Conservation (phyloP, 164 flowering plant genomes). For the Liquidambar formosana region DNA sequence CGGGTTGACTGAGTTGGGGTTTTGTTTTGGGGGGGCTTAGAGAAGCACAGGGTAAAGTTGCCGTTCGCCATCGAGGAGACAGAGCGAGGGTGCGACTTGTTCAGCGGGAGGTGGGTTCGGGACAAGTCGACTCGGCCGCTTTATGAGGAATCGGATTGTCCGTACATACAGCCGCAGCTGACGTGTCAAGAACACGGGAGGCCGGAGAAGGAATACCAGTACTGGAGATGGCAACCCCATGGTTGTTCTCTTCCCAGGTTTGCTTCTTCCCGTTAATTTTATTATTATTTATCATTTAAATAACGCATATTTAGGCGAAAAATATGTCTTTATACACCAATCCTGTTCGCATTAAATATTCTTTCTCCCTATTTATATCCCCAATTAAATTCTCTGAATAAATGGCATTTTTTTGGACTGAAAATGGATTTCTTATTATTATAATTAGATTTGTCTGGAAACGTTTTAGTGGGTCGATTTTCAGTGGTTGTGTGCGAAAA, state of each 20-base stretch:
- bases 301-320: no score
- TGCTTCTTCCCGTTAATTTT: no score
- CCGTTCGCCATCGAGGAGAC: slow-evolving; percentile 51
- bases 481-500: no score
- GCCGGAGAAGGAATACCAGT: slow-evolving; percentile 67
- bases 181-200: slow-evolving; percentile 82
- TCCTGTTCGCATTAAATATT: no score
- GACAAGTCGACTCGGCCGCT: slow-evolving; percentile 60
- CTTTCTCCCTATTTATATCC: no score
- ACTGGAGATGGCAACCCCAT: slow-evolving; percentile 89
- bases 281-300: no score
- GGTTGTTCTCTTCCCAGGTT: slow-evolving; percentile 70
- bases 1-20: neutral
- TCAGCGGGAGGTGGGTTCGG: slow-evolving; percentile 71
- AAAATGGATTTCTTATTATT: no score
- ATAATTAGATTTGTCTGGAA: no score
- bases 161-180: slow-evolving; percentile 87
- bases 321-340: no score
- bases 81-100: slow-evolving; percentile 52
- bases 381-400: no score
- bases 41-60: slow-evolving; percentile 34
- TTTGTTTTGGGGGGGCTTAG: slow-evolving; percentile 12
- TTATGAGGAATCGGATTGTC: slow-evolving; percentile 71
- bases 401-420: no score
- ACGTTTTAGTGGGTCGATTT: no score